phyloP scores from a whole-genome alignment of 78 protist species.

The Chrysochromulina tobinii region DNA sequence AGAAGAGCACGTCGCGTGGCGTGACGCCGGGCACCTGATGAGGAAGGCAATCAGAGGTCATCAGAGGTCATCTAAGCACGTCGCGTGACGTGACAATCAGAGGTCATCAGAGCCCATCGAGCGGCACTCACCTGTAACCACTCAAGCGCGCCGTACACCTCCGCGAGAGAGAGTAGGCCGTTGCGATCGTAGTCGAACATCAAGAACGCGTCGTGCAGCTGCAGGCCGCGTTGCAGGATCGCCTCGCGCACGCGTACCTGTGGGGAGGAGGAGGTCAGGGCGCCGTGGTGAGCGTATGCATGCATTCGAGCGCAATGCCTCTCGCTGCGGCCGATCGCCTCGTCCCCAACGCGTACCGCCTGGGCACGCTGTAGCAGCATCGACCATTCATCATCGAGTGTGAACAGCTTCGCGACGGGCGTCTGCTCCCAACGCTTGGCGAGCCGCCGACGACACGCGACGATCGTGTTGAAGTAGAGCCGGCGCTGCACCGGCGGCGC shows the following conservation, averaged over 20 bases:
- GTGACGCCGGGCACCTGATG: background rate
- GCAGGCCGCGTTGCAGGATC: background rate
- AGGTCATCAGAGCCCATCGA: no score
- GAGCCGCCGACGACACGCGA: constrained; percentile 38
- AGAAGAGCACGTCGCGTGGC: background rate
- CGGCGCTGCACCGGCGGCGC: constrained; percentile 18
- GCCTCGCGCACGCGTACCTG: background rate
- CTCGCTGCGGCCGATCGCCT: no score
- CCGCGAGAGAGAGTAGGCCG: constrained; percentile 11
- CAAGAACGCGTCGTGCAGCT: constrained; percentile 30
- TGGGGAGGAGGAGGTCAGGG: no score
- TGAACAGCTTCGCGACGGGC: constrained; percentile 30
- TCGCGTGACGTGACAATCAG: no score
- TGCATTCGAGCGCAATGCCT: no score
- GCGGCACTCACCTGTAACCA: background rate
- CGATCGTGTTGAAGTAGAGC: background rate
- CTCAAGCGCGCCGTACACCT: constrained; percentile 35
- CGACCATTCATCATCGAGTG: constrained; percentile 18
- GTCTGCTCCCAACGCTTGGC: constrained; percentile 33
- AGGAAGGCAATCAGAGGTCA: no score
- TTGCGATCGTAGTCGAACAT: constrained; percentile 19
- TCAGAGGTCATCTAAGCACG: no score
- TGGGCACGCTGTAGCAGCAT: constrained; percentile 39
- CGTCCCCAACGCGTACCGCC: constrained; percentile 15
- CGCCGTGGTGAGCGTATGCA: no score